Evolutionary conservation across 139 green algal genomes (phyloP).

Genomic region (Diplosphaera chodatii): DNA sequence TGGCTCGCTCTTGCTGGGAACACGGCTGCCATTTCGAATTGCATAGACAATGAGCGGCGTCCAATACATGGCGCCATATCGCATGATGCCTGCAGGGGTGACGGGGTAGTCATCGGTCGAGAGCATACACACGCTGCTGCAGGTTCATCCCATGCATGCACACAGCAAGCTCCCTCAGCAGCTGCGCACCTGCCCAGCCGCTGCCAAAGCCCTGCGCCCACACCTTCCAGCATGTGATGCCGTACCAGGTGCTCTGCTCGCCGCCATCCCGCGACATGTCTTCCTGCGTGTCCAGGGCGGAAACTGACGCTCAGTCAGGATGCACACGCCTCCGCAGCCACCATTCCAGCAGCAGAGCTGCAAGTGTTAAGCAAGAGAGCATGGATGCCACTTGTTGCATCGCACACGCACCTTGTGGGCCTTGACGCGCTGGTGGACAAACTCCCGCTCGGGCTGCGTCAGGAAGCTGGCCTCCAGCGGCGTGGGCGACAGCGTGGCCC

Average conservation of each 20-base stretch:
- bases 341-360: no score
- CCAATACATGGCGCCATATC: conserved; percentile 8
- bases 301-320: no score
- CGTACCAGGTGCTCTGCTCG: background rate
- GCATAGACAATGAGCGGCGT: conserved; percentile 5
- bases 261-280: background rate
- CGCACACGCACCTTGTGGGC: background rate
- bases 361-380: no score
- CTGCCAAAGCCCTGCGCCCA: conserved; percentile 8
- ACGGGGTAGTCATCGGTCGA: no score
- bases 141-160: no score
- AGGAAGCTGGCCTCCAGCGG: conserved; percentile 8
- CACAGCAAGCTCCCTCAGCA: no score
- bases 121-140: no score
- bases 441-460: conserved; percentile 7
- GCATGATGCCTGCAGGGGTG: background rate
- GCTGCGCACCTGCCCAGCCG: conserved; percentile 3
- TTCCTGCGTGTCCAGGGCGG: no score
- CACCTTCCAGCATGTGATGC: conserved; percentile 13
- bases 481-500: background rate
- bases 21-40: background rate
- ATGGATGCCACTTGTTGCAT: no score
- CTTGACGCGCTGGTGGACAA: conserved; percentile 3
- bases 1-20: no score
- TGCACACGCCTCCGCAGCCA: no score